These are phyloP conservation scores for Ophiocordyceps camponoti-floridani DNA, from an alignment of 2,329 filamentous ascomycete species.

Conservation along the genomic window DNA sequence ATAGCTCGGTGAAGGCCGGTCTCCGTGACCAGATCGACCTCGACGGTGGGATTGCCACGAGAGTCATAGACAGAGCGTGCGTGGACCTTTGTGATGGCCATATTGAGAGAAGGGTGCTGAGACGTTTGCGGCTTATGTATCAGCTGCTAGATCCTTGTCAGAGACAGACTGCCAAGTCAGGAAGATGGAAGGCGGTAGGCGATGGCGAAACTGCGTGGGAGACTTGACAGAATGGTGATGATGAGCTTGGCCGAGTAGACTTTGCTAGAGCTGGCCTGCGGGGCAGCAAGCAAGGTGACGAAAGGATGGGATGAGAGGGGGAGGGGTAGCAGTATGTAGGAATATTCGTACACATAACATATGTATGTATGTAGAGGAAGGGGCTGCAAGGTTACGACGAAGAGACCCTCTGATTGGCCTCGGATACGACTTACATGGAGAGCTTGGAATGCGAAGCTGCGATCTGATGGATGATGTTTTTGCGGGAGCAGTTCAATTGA, in stretches of 20 bases:
- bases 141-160: not conserved
- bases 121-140: not conserved
- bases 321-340: not conserved
- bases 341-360: too few relatives aligned
- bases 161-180: not conserved
- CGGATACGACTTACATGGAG: not conserved
- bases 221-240: too few relatives aligned
- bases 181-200: too few relatives aligned
- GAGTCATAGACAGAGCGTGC: slow-evolving; percentile 97
- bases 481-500: not conserved
- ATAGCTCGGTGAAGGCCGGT: slow-evolving; percentile 94
- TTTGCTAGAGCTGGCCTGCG: not conserved
- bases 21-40: slow-evolving; percentile 94
- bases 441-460: not conserved
- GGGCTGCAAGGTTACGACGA: not conserved
- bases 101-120: slow-evolving; percentile 27
- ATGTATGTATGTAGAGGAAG: too few relatives aligned
- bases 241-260: not conserved
- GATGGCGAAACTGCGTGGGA: too few relatives aligned
- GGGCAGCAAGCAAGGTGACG: not conserved
- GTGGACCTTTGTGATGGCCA: slow-evolving; percentile 84
- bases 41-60: slow-evolving; percentile 93
- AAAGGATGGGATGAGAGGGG: not conserved
- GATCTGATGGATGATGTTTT: not conserved
- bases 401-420: not conserved